phyloP scores from a whole-genome alignment of 257 asterid genomes.

The Solanum rostratum region DNA sequence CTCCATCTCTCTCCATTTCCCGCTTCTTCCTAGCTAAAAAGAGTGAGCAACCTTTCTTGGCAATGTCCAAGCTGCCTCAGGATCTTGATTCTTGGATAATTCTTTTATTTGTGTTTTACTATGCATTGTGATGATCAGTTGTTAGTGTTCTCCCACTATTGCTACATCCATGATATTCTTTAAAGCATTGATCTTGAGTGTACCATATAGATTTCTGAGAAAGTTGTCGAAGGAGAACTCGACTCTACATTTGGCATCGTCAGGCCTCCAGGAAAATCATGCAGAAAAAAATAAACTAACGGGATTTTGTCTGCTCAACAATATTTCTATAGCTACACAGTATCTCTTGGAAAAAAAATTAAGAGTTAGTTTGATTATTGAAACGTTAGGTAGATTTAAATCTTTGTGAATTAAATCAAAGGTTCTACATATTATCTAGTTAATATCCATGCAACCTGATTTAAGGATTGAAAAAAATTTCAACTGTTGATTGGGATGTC shows the following conservation, averaged over 20 bases:
- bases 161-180: background rate
- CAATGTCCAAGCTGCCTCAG: too few species aligned
- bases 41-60: too few species aligned
- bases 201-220: too few species aligned
- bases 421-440: background rate
- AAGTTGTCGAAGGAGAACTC: too few species aligned
- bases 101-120: background rate
- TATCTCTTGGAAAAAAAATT: slow-evolving; percentile 62
- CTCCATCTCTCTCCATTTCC: too few species aligned
- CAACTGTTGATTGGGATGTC: too few species aligned
- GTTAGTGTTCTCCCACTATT: background rate
- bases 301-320: slow-evolving; percentile 91
- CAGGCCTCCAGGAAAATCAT: slow-evolving; percentile 11
- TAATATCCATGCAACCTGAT: slow-evolving; percentile 35
- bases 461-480: slow-evolving; percentile 29
- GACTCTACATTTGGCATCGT: too few species aligned
- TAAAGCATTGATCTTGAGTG: too few species aligned
- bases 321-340: slow-evolving; percentile 78
- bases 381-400: background rate
- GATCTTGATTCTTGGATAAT: background rate
- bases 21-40: too few species aligned
- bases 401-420: background rate
- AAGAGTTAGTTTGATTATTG: slow-evolving; percentile 17
- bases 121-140: background rate
- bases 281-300: slow-evolving; percentile 73